Conservation (phyloP, 495 filamentous ascomycete species). For the Podospora anserina region DNA sequence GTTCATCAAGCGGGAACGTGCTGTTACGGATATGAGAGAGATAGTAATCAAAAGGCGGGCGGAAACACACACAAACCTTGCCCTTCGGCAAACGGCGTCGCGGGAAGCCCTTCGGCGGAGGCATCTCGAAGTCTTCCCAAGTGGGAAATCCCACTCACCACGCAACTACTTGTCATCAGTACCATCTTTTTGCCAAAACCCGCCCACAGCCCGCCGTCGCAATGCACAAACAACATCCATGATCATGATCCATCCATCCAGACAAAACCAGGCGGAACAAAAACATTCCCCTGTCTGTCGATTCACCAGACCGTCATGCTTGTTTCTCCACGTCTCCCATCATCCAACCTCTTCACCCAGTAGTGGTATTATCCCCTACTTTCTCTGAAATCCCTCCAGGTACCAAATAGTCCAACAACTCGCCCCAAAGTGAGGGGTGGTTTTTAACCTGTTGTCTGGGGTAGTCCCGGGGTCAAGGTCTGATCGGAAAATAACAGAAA, state of each 20-base stretch:
- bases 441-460: background rate
- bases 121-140: constrained; percentile 4
- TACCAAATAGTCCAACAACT: background rate
- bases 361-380: background rate
- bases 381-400: constrained; percentile 3
- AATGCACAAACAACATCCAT: background rate
- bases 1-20: background rate
- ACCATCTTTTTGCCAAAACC: constrained; percentile 2
- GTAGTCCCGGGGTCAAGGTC: constrained; percentile 11
- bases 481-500: constrained; percentile 33
- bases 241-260: background rate
- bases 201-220: background rate
- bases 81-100: background rate
- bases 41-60: background rate
- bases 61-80: background rate
- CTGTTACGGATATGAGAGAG: background rate
- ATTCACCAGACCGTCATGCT: background rate
- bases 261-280: background rate
- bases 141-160: background rate
- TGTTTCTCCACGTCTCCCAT: background rate
- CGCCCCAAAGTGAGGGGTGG: background rate
- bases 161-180: background rate
- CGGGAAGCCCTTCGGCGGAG: background rate
- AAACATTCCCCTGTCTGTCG: background rate
- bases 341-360: background rate